Conservation (phyloP, 768 basidiomycete genomes). For the Phaffia tasmanica region DNA sequence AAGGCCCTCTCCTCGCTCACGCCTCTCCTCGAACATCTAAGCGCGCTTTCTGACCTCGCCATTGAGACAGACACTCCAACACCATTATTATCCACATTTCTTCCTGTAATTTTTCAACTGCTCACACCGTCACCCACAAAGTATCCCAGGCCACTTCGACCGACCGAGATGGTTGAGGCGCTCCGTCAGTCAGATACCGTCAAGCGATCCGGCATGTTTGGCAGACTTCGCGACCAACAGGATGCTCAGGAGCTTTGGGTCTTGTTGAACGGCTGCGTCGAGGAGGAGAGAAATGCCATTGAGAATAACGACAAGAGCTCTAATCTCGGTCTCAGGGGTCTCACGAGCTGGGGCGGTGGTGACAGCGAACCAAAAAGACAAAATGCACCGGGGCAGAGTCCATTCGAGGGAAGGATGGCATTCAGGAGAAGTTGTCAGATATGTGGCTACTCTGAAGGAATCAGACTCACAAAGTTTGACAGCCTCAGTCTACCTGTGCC, state of each 20-base stretch:
- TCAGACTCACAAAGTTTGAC: conserved; percentile 17
- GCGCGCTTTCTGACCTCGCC: conserved; percentile 1
- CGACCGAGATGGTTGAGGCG: conserved; percentile 19
- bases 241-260: conserved; percentile 25
- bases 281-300: conserved; percentile 13
- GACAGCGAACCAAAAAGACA: neutral
- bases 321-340: neutral
- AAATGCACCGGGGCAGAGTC: neutral
- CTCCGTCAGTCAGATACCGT: conserved; percentile 4
- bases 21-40: conserved; percentile 6
- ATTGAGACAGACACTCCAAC: conserved; percentile 1
- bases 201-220: conserved; percentile 18
- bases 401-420: conserved; percentile 21
- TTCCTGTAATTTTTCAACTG: conserved; percentile 16
- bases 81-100: conserved; percentile 6
- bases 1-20: conserved; percentile 21
- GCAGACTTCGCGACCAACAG: conserved; percentile 22
- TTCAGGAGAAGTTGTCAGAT: conserved; percentile 18
- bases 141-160: conserved; percentile 20
- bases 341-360: neutral
- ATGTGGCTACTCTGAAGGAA: conserved; percentile 25
- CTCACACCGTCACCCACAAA: conserved; percentile 1
- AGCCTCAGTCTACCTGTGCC: conserved; percentile 16
- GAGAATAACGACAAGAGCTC: neutral
- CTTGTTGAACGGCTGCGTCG: conserved; percentile 10